These are phyloP conservation scores for Madurella mycetomatis DNA, from an alignment of 2,329 filamentous ascomycete species.

Conservation along the genomic window DNA sequence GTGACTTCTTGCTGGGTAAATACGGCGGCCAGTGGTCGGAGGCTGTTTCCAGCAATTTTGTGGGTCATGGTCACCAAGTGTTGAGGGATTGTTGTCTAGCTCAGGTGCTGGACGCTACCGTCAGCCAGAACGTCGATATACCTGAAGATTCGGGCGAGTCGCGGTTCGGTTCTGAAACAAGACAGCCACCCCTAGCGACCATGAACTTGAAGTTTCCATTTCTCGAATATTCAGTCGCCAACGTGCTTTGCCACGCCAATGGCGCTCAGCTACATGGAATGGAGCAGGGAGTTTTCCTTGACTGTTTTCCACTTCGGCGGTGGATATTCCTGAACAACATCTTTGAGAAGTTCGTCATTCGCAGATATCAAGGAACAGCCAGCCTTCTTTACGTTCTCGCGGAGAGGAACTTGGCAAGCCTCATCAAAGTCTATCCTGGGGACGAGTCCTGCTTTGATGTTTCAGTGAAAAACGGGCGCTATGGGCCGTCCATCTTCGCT, in stretches of 20 bases:
- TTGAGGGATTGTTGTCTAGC: conserved; percentile 41
- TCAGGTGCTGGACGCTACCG: conserved; percentile 31
- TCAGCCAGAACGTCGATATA: neutral
- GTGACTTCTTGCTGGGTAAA: conserved; percentile 42
- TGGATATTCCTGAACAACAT: neutral
- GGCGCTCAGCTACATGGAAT: conserved; percentile 4
- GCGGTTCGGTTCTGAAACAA: no score
- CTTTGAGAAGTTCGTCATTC: neutral
- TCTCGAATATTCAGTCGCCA: conserved; percentile 40
- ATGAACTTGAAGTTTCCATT: conserved; percentile 38
- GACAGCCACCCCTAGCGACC: no score
- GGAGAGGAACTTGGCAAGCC: neutral
- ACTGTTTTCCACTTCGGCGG: neutral
- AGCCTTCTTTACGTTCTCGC: neutral
- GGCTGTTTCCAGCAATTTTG: conserved; percentile 27
- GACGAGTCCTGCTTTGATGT: neutral
- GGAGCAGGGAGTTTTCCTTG: conserved; percentile 2
- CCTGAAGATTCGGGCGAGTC: no score
- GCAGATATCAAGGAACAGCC: neutral
- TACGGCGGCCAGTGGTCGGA: conserved; percentile 29
- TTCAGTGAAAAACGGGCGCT: neutral
- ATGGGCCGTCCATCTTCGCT: neutral
- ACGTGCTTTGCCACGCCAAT: conserved; percentile 38
- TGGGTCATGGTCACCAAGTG: conserved; percentile 36
- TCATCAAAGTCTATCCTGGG: neutral